A percentile compares a stretch with the other conserved stretches of the same genome.
These are phyloP conservation scores for Cardamine resedifolia DNA, from an alignment of 345 rosid genomes.

Conservation along the genomic window DNA sequence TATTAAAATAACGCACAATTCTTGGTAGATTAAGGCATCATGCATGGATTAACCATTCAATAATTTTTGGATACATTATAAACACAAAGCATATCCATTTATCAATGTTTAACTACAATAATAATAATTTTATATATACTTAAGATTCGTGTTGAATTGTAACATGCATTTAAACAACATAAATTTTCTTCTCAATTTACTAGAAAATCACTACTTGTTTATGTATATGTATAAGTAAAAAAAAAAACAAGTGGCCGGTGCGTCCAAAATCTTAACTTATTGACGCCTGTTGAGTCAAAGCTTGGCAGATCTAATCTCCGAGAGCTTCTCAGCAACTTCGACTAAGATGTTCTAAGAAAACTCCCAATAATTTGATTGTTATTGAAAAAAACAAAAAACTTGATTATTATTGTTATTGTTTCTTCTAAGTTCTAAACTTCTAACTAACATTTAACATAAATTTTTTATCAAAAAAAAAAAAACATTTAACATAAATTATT, in stretches of 20 bases:
- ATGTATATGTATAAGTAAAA: background rate
- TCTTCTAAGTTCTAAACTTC: slow-evolving; percentile 15
- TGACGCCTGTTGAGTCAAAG: slow-evolving; percentile 39
- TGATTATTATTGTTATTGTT: too few species aligned
- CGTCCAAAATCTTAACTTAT: slow-evolving; percentile 20
- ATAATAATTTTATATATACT: background rate
- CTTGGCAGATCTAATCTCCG: slow-evolving; percentile 15
- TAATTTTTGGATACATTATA: background rate
- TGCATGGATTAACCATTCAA: slow-evolving; percentile 12
- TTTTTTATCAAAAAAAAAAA: too few species aligned
- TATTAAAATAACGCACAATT: background rate
- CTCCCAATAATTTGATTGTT: background rate
- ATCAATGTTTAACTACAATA: background rate
- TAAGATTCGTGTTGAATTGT: background rate
- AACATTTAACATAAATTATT: background rate
- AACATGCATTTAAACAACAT: slow-evolving; percentile 8
- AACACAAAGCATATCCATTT: background rate
- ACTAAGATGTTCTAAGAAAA: background rate
- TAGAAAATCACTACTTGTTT: background rate
- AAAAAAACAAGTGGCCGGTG: slow-evolving; percentile 9
- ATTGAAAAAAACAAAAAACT: too few species aligned
- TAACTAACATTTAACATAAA: background rate
- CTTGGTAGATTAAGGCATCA: background rate
- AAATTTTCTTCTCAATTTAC: background rate
- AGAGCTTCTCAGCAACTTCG: slow-evolving; percentile 30